phyloP scores from a whole-genome alignment of 768 basidiomycete species.

The Serendipita sp. region DNA sequence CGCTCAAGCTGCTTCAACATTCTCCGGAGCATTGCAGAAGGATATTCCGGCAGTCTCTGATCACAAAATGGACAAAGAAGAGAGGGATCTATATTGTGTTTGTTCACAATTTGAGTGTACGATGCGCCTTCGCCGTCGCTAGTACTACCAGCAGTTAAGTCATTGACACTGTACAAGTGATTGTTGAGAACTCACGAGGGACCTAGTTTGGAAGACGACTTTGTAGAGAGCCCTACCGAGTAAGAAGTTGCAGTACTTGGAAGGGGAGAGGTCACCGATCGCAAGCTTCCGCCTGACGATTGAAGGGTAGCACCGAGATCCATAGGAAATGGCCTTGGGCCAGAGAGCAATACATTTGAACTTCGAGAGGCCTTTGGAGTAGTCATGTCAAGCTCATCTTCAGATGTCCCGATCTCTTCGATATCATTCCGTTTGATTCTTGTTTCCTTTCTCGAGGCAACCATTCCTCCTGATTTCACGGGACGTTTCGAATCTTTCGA shows the following conservation, averaged over 20 bases:
- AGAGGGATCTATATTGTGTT: slow-evolving; percentile 34
- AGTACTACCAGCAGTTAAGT: not conserved
- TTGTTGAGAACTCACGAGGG: not conserved
- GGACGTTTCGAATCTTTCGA: too few species aligned
- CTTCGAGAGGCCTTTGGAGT: too few species aligned
- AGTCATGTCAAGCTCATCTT: too few species aligned
- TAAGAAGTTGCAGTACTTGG: too few species aligned
- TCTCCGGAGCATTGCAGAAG: slow-evolving; percentile 39
- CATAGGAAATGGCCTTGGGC: not conserved
- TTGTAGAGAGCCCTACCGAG: not conserved
- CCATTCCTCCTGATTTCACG: too few species aligned
- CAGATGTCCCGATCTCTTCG: too few species aligned
- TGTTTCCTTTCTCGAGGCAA: too few species aligned
- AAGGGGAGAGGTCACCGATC: too few species aligned
- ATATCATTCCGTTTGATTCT: too few species aligned
- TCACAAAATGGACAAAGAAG: slow-evolving; percentile 75
- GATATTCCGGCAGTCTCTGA: slow-evolving; percentile 41
- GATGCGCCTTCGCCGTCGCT: not conserved
- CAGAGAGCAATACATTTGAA: not conserved
- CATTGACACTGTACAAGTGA: not conserved
- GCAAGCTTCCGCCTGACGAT: too few species aligned
- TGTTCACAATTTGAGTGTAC: not conserved
- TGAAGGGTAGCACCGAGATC: not conserved
- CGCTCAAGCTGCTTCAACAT: slow-evolving; percentile 35
- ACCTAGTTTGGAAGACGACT: not conserved